These are phyloP conservation scores for Tricholoma saponaceum DNA, from an alignment of 768 basidiomycete species.

Conservation along the genomic window DNA sequence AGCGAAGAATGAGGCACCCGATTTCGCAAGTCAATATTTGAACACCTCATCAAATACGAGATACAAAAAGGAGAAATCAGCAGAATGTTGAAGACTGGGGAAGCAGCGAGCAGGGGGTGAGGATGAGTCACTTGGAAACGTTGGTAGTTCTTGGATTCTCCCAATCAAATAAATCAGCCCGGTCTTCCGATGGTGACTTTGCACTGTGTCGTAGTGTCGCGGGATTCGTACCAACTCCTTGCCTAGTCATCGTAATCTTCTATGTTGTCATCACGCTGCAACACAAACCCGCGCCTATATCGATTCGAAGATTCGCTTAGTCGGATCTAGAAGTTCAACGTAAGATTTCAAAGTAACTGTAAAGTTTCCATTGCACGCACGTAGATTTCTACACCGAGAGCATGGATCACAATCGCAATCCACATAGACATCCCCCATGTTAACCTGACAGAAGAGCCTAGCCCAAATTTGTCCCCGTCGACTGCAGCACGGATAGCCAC, in stretches of 20 bases:
- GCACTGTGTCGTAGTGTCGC: not conserved
- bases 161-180: no score
- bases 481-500: not conserved
- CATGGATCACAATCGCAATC: not conserved
- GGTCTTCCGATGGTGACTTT: not conserved
- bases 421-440: not conserved
- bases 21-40: not conserved
- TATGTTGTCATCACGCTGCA: not conserved
- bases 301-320: not conserved
- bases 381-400: not conserved
- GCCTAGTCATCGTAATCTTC: not conserved
- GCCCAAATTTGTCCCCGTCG: not conserved
- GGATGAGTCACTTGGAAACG: not conserved
- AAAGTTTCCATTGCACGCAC: not conserved
- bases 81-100: not conserved
- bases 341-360: not conserved
- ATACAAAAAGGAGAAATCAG: not conserved
- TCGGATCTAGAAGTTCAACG: not conserved
- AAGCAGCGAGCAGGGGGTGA: not conserved
- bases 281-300: not conserved
- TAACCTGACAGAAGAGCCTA: not conserved
- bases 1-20: not conserved
- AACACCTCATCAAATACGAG: not conserved
- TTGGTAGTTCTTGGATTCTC: not conserved
- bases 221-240: not conserved